phyloP scores from a whole-genome alignment of 2,329 filamentous ascomycete genomes.

The Trematosphaeria pertusa region DNA sequence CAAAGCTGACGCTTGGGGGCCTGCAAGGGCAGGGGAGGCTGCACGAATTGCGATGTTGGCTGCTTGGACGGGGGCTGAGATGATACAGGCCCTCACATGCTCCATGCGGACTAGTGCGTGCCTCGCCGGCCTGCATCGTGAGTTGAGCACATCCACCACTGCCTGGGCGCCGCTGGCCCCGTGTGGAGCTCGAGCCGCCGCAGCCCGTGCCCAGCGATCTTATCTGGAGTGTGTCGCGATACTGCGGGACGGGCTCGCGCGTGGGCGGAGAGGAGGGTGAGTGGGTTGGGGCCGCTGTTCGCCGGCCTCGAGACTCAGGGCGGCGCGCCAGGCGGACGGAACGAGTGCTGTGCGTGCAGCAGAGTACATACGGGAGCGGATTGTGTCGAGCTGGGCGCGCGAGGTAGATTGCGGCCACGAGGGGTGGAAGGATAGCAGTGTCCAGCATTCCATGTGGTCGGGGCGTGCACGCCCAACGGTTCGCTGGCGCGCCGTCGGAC shows the following conservation, averaged over 20 bases:
- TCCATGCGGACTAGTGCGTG: conserved; percentile 31
- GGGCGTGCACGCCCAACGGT: conserved; percentile 5
- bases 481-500: not conserved
- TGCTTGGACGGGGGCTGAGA: conserved; percentile 43
- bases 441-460: conserved; percentile 9
- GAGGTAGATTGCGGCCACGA: conserved; percentile 11
- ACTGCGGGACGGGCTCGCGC: no score
- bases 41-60: conserved; percentile 35
- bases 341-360: not conserved
- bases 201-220: conserved; percentile 11
- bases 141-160: conserved; percentile 26
- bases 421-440: conserved; percentile 1
- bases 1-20: conserved; percentile 39
- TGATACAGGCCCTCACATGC: conserved; percentile 37
- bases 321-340: not conserved
- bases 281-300: not conserved
- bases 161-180: conserved; percentile 14
- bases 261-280: no score
- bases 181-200: conserved; percentile 23
- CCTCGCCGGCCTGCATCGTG: conserved; percentile 27
- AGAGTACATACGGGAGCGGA: no score
- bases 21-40: conserved; percentile 35
- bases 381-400: not conserved
- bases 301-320: not conserved
- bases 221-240: conserved; percentile 6